These are phyloP conservation scores for Cladobotryum protrusum DNA, from an alignment of 2,329 filamentous ascomycete genomes.

Conservation along the genomic window DNA sequence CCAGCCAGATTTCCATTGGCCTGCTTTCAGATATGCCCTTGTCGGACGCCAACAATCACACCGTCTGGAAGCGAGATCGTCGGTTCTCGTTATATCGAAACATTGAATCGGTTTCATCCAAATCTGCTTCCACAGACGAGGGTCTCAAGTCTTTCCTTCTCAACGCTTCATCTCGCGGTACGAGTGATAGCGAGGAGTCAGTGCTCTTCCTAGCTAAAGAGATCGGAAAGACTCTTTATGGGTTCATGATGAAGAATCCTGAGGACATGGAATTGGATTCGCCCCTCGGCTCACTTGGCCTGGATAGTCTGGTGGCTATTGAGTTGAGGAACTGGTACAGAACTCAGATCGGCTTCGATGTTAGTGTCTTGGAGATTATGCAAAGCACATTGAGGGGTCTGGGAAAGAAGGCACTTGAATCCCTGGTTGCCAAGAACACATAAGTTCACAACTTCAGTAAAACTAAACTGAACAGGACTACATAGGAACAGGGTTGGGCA, in stretches of 20 bases:
- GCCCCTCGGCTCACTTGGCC: conserved; percentile 6
- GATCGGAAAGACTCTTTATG: conserved; percentile 6
- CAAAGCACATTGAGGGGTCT: not conserved
- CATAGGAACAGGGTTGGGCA: too few species aligned
- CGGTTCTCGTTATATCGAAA: not conserved
- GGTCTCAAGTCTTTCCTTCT: not conserved
- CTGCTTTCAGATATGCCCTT: conserved; percentile 1
- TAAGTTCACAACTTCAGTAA: not conserved
- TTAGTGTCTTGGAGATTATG: conserved; percentile 7
- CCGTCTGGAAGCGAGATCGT: not conserved
- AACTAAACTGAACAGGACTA: too few species aligned
- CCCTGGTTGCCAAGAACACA: not conserved
- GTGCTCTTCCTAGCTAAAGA: not conserved
- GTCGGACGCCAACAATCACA: not conserved
- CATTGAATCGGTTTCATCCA: not conserved
- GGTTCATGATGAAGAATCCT: not conserved
- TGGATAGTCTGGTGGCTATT: conserved; percentile 13
- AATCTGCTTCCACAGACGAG: not conserved
- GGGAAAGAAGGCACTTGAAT: not conserved
- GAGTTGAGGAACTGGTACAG: conserved; percentile 14
- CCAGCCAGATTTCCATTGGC: conserved; percentile 4
- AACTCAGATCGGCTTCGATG: not conserved
- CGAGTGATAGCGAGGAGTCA: not conserved
- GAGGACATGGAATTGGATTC: conserved; percentile 7
- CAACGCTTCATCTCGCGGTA: not conserved